A percentile compares a stretch with the other conserved stretches of the same genome.
Evolutionary conservation across 2,329 filamentous ascomycete species (phyloP).

Genomic region (Bipolaris zeicola): DNA sequence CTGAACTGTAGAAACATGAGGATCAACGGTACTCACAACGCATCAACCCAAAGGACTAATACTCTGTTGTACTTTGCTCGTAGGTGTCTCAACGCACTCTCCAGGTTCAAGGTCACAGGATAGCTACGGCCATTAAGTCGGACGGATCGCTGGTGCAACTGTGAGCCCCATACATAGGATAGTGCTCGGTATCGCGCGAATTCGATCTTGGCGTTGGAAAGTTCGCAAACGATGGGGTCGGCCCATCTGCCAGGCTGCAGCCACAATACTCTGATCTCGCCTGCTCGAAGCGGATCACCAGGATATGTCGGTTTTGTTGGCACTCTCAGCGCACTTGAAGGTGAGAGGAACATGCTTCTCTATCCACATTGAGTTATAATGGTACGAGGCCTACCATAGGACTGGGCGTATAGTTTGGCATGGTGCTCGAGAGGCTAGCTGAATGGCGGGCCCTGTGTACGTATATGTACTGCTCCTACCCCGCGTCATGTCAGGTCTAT

Average conservation of each 20-base stretch:
- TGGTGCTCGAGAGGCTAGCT: neutral
- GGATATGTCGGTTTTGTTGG: neutral
- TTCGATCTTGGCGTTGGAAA: neutral
- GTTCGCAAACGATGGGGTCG: slow-evolving; percentile 17
- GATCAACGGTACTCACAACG: slow-evolving; percentile 6
- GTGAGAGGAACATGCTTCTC: slow-evolving; percentile 6
- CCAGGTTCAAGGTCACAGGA: slow-evolving; percentile 21
- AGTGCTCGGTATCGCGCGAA: neutral
- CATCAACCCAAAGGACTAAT: slow-evolving; percentile 24
- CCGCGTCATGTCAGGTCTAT: neutral
- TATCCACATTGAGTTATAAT: neutral
- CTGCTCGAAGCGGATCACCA: neutral
- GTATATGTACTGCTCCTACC: neutral
- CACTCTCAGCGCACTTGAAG: slow-evolving; percentile 1
- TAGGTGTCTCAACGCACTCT: slow-evolving; percentile 17
- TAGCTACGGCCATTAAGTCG: slow-evolving; percentile 3
- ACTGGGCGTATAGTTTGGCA: neutral
- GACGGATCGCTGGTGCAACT: neutral
- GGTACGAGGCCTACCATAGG: neutral
- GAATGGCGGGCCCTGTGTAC: neutral
- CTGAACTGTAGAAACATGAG: neutral
- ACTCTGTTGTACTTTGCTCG: slow-evolving; percentile 8
- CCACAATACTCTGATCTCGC: slow-evolving; percentile 11
- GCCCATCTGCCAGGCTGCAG: slow-evolving; percentile 18
- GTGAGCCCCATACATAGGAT: neutral